Conservation (phyloP, 148 eudicot species). For the Rheum nobile region DNA sequence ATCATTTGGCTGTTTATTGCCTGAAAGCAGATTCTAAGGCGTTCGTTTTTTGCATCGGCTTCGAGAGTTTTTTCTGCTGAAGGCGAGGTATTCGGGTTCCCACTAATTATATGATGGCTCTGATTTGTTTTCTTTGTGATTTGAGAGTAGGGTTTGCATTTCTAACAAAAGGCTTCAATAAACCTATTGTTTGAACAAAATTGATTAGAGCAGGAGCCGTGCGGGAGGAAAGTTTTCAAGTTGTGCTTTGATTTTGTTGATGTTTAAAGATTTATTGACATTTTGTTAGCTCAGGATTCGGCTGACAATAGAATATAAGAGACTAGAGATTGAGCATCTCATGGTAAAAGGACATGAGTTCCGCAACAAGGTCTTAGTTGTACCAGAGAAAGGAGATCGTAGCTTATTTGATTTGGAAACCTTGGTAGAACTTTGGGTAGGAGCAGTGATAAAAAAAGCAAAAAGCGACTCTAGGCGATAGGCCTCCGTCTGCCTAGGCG, state of each 20-base stretch:
- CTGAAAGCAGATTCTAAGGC: slow-evolving; percentile 16
- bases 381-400: not conserved
- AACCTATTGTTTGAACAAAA: not conserved
- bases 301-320: not conserved
- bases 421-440: not conserved
- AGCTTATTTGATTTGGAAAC: not conserved
- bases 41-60: slow-evolving; percentile 10
- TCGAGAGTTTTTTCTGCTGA: not conserved
- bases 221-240: not conserved
- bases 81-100: not conserved
- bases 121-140: not conserved
- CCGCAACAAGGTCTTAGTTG: not conserved
- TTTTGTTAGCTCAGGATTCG: not conserved
- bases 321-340: not conserved
- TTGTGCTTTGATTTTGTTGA: not conserved
- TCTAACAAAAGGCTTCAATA: not conserved
- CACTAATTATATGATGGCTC: not conserved
- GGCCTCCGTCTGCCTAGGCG: too few species aligned
- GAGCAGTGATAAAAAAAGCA: too few species aligned
- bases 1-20: not conserved
- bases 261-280: not conserved
- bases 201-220: slow-evolving; percentile 2
- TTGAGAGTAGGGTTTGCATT: not conserved
- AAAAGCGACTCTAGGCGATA: too few species aligned
- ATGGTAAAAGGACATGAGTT: not conserved